These are phyloP conservation scores for Xylaria grammica DNA, from an alignment of 495 filamentous ascomycete species.

Conservation along the genomic window DNA sequence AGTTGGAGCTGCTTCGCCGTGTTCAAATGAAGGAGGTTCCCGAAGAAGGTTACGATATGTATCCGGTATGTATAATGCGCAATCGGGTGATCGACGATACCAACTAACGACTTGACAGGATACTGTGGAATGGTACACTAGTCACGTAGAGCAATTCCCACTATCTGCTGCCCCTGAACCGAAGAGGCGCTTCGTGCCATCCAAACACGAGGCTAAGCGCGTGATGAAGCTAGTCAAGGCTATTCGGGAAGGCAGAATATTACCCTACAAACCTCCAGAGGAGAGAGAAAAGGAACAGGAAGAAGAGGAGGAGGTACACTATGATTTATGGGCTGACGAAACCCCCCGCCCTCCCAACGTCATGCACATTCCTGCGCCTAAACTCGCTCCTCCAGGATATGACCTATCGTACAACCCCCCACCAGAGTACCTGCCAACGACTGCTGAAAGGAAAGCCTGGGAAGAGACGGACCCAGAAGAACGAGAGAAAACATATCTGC, in stretches of 20 bases:
- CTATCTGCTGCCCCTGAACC: slow-evolving; percentile 93
- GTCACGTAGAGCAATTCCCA: slow-evolving; percentile 90
- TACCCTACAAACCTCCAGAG: slow-evolving; percentile 84
- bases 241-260: slow-evolving; percentile 90
- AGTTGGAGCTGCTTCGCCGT: slow-evolving; percentile 85
- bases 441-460: slow-evolving; percentile 86
- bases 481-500: slow-evolving; percentile 85
- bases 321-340: slow-evolving; percentile 96
- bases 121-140: slow-evolving; percentile 90
- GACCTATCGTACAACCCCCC: slow-evolving; percentile 98
- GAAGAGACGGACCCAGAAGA: slow-evolving; percentile 88
- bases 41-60: slow-evolving; percentile 87
- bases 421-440: slow-evolving; percentile 86
- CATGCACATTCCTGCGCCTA: slow-evolving; percentile 97
- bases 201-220: slow-evolving; percentile 96
- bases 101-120: slow-evolving; percentile 52
- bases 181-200: slow-evolving; percentile 93
- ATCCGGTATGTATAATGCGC: slow-evolving; percentile 60
- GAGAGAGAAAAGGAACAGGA: slow-evolving; percentile 74
- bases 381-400: slow-evolving; percentile 90
- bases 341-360: slow-evolving; percentile 78
- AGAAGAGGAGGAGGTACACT: slow-evolving; percentile 68
- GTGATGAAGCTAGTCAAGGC: slow-evolving; percentile 98
- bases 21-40: slow-evolving; percentile 90
- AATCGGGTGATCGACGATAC: not conserved